These are phyloP conservation scores for Cudoniella acicularis DNA, from an alignment of 495 filamentous ascomycete genomes.

Conservation along the genomic window DNA sequence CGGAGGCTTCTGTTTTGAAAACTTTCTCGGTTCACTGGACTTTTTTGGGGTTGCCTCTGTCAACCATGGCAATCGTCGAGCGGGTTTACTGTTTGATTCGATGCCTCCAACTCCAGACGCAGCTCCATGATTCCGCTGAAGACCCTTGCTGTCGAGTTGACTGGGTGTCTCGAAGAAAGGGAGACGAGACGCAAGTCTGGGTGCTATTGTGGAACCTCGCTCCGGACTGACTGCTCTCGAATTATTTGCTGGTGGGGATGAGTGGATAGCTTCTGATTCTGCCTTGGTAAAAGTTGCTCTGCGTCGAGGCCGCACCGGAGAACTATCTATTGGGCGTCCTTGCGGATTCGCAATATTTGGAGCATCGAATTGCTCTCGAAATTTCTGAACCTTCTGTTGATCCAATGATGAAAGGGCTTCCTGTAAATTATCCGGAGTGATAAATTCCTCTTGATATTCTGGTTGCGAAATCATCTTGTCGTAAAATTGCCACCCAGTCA, in stretches of 20 bases:
- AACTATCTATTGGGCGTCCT: not conserved
- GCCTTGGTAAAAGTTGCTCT: not conserved
- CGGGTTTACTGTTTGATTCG: not conserved
- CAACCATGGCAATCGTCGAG: not conserved
- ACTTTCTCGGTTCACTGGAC: not conserved
- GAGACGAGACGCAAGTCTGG: not conserved
- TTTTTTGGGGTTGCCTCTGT: not conserved
- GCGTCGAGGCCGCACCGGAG: not conserved
- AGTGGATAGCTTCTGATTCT: too few species aligned
- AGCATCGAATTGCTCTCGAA: not conserved
- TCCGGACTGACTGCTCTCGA: not conserved
- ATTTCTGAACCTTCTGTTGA: not conserved
- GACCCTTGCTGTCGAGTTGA: not conserved
- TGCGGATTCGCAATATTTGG: not conserved
- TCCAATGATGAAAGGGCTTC: conserved; percentile 17
- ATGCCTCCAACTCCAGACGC: not conserved
- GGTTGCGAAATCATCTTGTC: conserved; percentile 34
- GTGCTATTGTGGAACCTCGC: not conserved
- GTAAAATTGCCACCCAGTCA: conserved; percentile 41
- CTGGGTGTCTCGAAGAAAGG: conserved; percentile 19
- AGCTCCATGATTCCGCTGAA: not conserved
- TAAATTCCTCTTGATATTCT: conserved; percentile 31
- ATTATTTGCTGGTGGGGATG: too few species aligned
- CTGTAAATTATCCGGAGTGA: conserved; percentile 37
- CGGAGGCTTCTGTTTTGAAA: not conserved